Conservation (phyloP, 2,329 filamentous ascomycete species). For the Aspergillus neotritici region DNA sequence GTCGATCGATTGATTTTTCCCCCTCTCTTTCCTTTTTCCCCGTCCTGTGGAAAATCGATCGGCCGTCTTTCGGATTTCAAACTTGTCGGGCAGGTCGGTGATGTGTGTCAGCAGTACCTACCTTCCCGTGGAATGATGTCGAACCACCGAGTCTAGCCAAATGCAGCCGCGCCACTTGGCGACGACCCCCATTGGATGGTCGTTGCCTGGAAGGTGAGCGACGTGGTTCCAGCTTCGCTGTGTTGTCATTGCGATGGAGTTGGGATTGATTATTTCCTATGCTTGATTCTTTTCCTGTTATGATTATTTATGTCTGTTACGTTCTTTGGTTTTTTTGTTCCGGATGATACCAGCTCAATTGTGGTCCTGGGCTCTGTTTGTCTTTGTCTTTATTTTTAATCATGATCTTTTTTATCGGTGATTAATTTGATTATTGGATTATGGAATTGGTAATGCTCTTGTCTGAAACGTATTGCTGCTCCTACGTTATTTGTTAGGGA, state of each 20-base stretch:
- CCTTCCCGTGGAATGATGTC: conserved; percentile 20
- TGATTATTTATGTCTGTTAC: conserved; percentile 12
- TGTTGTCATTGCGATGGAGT: conserved; percentile 15
- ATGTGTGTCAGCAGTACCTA: conserved; percentile 13
- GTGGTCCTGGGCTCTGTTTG: conserved; percentile 26
- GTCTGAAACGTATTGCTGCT: neutral
- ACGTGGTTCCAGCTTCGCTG: conserved; percentile 16
- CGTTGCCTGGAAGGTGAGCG: conserved; percentile 9
- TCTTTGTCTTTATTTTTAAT: conserved; percentile 1
- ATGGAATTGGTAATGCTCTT: conserved; percentile 9
- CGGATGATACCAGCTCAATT: conserved; percentile 38
- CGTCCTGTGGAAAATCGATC: too few relatives aligned
- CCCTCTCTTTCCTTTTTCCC: too few relatives aligned
- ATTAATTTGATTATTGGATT: conserved; percentile 26
- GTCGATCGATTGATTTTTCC: too few relatives aligned
- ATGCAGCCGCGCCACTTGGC: conserved; percentile 24
- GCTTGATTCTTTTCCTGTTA: neutral
- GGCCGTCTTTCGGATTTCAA: neutral
- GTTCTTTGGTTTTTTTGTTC: conserved; percentile 20
- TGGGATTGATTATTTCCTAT: conserved; percentile 1
- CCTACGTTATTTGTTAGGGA: neutral
- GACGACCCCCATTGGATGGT: conserved; percentile 6
- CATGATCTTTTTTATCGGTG: conserved; percentile 15
- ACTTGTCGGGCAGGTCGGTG: conserved; percentile 7
- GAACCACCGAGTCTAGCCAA: conserved; percentile 24